Conservation (phyloP, 2,329 filamentous ascomycete genomes). For the Xylariaceae sp. region DNA sequence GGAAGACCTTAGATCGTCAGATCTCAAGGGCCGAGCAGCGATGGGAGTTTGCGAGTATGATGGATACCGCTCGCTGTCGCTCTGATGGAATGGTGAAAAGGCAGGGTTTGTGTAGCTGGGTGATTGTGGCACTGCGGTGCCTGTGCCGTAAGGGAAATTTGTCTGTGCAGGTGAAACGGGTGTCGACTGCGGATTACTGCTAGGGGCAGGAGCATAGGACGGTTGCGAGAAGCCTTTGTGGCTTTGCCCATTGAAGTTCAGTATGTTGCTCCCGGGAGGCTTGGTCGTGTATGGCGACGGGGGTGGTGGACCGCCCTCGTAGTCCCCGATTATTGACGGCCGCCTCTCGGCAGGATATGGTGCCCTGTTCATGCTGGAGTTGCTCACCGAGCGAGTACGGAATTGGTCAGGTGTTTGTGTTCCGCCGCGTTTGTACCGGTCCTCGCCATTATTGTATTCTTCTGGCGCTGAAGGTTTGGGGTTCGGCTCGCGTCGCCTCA, state of each 20-base stretch:
- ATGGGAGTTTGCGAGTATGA: slow-evolving; percentile 24
- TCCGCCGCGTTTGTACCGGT: slow-evolving; percentile 42
- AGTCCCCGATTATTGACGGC: slow-evolving; percentile 29
- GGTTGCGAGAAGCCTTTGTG: slow-evolving; percentile 24
- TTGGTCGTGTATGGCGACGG: slow-evolving; percentile 27
- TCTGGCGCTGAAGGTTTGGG: slow-evolving; percentile 53
- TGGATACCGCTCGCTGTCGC: slow-evolving; percentile 23
- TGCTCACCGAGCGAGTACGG: slow-evolving; percentile 31
- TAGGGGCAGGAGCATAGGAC: slow-evolving; percentile 25
- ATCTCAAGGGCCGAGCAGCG: slow-evolving; percentile 19
- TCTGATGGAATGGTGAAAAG: slow-evolving; percentile 25
- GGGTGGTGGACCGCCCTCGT: slow-evolving; percentile 26
- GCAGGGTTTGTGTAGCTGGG: slow-evolving; percentile 12
- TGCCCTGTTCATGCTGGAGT: slow-evolving; percentile 31
- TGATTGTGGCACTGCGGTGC: slow-evolving; percentile 11
- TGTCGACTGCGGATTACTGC: slow-evolving; percentile 26
- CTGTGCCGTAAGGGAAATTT: slow-evolving; percentile 22
- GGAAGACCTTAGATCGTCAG: slow-evolving; percentile 20
- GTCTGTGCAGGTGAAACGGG: slow-evolving; percentile 30
- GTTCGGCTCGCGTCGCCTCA: slow-evolving; percentile 79
- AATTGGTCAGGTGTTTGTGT: slow-evolving; percentile 32
- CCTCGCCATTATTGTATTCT: slow-evolving; percentile 55
- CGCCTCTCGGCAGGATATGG: slow-evolving; percentile 25
- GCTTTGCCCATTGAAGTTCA: slow-evolving; percentile 26
- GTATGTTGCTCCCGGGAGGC: slow-evolving; percentile 22